Conservation (phyloP, 208 protist species). For the Herpetomonas muscarum region DNA sequence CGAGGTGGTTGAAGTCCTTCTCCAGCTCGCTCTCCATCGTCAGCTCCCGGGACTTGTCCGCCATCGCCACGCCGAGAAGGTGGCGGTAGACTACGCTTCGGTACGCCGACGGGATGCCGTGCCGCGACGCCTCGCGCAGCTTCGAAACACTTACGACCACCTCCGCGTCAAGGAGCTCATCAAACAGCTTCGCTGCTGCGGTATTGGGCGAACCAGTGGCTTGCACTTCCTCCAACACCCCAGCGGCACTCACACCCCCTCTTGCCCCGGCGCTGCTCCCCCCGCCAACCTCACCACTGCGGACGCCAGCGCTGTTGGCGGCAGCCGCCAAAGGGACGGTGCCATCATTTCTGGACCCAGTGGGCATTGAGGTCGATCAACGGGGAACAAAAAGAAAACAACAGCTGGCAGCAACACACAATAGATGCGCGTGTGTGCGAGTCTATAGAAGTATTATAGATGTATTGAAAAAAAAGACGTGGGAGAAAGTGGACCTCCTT, state of each 20-base stretch:
- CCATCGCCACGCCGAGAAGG: conserved; percentile 66
- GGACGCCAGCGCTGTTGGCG: no score
- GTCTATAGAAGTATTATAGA: no score
- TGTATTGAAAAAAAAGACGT: no score
- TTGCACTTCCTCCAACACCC: no score
- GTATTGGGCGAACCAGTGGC: background rate
- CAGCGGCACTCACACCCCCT: background rate
- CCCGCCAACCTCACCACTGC: no score
- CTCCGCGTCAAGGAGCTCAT: conserved; percentile 82
- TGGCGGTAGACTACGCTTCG: conserved; percentile 82
- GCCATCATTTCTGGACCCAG: no score
- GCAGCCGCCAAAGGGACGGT: no score
- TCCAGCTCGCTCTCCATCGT: conserved; percentile 77
- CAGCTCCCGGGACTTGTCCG: conserved; percentile 83
- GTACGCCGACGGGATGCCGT: conserved; percentile 59
- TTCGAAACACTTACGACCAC: conserved; percentile 60
- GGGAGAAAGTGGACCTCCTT: no score
- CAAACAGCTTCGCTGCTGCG: conserved; percentile 30
- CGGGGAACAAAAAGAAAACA: no score
- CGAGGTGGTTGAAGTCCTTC: conserved; percentile 66
- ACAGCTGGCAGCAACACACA: no score
- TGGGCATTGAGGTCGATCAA: no score
- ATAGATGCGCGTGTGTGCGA: no score
- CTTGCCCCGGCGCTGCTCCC: background rate
- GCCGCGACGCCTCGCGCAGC: conserved; percentile 70